Evolutionary conservation across 495 filamentous ascomycete species (phyloP).

Genomic region (Lentithecium fluviatile): DNA sequence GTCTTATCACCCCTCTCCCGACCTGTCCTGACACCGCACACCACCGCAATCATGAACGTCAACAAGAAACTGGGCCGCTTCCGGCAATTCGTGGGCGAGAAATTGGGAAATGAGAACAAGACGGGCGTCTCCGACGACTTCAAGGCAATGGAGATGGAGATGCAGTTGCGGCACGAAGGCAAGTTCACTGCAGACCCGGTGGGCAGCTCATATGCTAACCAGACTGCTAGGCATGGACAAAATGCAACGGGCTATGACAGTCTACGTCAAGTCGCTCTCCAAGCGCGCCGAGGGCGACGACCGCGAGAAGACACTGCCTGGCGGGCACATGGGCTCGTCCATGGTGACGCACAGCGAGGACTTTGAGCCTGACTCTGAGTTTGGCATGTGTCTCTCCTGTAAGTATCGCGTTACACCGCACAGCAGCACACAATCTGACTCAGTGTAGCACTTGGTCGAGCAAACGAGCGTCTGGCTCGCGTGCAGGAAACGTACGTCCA

Average conservation of each 20-base stretch:
- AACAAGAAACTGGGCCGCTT: constrained; percentile 95
- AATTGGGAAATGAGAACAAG: constrained; percentile 92
- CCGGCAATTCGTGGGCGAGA: constrained; percentile 98
- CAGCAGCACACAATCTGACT: neutral
- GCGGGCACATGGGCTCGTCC: constrained; percentile 76
- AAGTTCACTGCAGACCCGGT: constrained; percentile 31
- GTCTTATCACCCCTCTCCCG: constrained; percentile 2
- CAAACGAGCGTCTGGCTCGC: constrained; percentile 84
- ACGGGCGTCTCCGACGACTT: constrained; percentile 89
- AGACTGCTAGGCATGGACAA: constrained; percentile 73
- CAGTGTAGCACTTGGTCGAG: constrained; percentile 39
- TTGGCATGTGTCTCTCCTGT: constrained; percentile 85
- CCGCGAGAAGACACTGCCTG: constrained; percentile 78
- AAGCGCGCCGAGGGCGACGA: constrained; percentile 82
- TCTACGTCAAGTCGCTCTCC: constrained; percentile 87
- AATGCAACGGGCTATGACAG: constrained; percentile 83
- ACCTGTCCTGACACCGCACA: constrained; percentile 1
- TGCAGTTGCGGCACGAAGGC: constrained; percentile 91
- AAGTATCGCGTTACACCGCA: constrained; percentile 16
- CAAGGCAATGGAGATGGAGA: constrained; percentile 88
- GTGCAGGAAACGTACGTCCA: constrained; percentile 82
- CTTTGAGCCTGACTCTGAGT: constrained; percentile 87
- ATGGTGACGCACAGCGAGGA: constrained; percentile 95
- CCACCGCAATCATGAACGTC: constrained; percentile 68
- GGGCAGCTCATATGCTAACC: constrained; percentile 8